Evolutionary conservation across 805 yeast genomes (phyloP).

Genomic region (Candida germanica): DNA sequence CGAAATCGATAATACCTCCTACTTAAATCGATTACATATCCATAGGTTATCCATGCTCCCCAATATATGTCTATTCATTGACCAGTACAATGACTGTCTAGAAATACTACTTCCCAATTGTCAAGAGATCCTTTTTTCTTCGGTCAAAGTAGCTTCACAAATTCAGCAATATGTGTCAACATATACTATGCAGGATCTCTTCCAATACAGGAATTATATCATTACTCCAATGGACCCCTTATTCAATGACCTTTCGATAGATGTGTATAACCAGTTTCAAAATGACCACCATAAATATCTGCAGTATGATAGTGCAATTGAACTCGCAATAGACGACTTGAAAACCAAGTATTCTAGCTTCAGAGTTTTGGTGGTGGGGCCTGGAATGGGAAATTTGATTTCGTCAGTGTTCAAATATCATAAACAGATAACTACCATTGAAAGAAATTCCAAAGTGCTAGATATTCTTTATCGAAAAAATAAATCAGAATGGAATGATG

Average conservation of each 20-base stretch:
- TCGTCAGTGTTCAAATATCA: slow-evolving; percentile 26
- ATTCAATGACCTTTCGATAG: slow-evolving; percentile 50
- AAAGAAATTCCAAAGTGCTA: slow-evolving; percentile 46
- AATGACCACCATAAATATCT: slow-evolving; percentile 66
- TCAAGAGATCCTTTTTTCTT: too few relatives aligned
- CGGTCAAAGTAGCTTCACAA: too few relatives aligned
- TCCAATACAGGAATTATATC: slow-evolving; percentile 12
- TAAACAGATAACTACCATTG: slow-evolving; percentile 49
- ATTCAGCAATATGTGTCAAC: too few relatives aligned
- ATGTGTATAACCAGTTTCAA: slow-evolving; percentile 69
- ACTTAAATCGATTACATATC: too few relatives aligned
- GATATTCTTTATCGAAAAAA: slow-evolving; percentile 1
- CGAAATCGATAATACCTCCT: too few relatives aligned
- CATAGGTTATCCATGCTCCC: too few relatives aligned
- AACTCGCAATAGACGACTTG: slow-evolving; percentile 44
- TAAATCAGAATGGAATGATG: slow-evolving; percentile 45
- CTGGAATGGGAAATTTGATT: slow-evolving; percentile 84
- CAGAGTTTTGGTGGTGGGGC: slow-evolving; percentile 66
- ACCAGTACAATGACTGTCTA: too few relatives aligned
- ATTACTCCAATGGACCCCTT: slow-evolving; percentile 73
- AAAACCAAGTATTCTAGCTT: background rate
- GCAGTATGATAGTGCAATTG: slow-evolving; percentile 63
- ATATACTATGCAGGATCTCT: too few relatives aligned
- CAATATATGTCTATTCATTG: too few relatives aligned
- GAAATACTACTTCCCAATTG: too few relatives aligned